Conservation (phyloP, 371 early-diverging fungal genomes). For the Nosema bombycis region DNA sequence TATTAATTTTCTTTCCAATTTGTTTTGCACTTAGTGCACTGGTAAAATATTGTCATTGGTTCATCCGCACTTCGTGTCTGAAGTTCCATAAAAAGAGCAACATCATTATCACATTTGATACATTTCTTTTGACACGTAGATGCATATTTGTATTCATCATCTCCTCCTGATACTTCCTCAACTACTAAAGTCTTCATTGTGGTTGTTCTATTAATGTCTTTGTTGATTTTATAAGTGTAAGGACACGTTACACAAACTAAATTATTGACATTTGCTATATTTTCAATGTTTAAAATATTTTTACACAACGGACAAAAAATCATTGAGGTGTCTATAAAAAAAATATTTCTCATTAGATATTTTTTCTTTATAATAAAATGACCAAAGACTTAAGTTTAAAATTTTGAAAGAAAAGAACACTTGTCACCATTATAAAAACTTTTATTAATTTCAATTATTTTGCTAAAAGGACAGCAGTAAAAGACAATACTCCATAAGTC, state of each 20-base stretch:
- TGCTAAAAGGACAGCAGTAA: slow-evolving; percentile 1
- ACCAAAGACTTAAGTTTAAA: too few species aligned
- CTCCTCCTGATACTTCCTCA: slow-evolving; percentile 31
- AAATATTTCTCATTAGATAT: background rate
- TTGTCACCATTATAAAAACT: background rate
- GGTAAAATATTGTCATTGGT: slow-evolving; percentile 66
- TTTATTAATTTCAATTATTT: background rate
- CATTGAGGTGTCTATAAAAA: too few species aligned
- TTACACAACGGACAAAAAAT: slow-evolving; percentile 52
- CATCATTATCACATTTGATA: slow-evolving; percentile 76
- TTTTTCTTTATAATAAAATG: too few species aligned
- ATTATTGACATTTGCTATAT: background rate
- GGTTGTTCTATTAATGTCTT: slow-evolving; percentile 25
- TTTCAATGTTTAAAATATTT: slow-evolving; percentile 48
- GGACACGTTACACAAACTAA: slow-evolving; percentile 56
- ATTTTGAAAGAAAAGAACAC: too few species aligned
- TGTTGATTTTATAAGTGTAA: slow-evolving; percentile 51
- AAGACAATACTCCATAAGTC: slow-evolving; percentile 7
- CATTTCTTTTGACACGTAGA: slow-evolving; percentile 57
- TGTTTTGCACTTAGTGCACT: slow-evolving; percentile 62
- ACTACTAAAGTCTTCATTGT: slow-evolving; percentile 29
- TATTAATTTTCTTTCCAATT: slow-evolving; percentile 63
- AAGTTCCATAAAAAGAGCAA: slow-evolving; percentile 84
- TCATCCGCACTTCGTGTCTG: slow-evolving; percentile 94
- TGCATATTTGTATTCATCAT: slow-evolving; percentile 47